A percentile compares a stretch with the other conserved stretches of the same genome.
These are phyloP conservation scores for Pseudopyrenochaeta lycopersici DNA, from an alignment of 2,329 filamentous ascomycete genomes.

Conservation along the genomic window DNA sequence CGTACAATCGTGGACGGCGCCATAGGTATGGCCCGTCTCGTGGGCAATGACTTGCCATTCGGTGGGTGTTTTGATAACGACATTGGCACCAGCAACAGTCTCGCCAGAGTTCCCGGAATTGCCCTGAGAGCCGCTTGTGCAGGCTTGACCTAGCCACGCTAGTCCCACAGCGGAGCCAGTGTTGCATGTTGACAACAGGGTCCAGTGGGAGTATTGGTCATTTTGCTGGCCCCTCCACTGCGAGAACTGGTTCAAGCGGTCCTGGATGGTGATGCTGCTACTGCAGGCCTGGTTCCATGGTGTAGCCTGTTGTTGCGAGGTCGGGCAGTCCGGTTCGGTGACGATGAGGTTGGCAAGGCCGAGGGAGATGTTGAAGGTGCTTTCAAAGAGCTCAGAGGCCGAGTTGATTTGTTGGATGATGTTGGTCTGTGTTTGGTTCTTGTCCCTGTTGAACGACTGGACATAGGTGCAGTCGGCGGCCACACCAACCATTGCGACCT, in stretches of 20 bases:
- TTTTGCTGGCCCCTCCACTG: conserved; percentile 80
- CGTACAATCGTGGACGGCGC: conserved; percentile 93
- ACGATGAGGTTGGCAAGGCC: conserved; percentile 88
- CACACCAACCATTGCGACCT: conserved; percentile 89
- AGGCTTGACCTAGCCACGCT: conserved; percentile 92
- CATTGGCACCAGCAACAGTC: conserved; percentile 85
- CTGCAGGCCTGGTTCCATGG: conserved; percentile 87
- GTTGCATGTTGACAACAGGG: conserved; percentile 80
- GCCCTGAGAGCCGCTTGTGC: conserved; percentile 65
- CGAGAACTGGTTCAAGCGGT: conserved; percentile 87
- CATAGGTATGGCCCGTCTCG: conserved; percentile 93
- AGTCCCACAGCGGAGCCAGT: conserved; percentile 87
- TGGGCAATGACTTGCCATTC: conserved; percentile 98
- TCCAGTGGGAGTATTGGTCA: conserved; percentile 94
- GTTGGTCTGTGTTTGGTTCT: conserved; percentile 72
- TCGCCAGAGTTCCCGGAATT: conserved; percentile 63
- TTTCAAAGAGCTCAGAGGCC: conserved; percentile 88
- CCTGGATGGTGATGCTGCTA: conserved; percentile 69
- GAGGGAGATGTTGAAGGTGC: conserved; percentile 92
- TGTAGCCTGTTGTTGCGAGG: conserved; percentile 69
- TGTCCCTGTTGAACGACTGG: conserved; percentile 75
- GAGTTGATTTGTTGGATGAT: conserved; percentile 85
- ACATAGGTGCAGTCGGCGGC: conserved; percentile 94
- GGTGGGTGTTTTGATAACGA: conserved; percentile 81
- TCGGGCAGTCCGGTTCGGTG: conserved; percentile 77